Percentiles rank a stretch among this genome's conserved stretches.
phyloP scores from a whole-genome alignment of 345 rosid genomes.

The Acer negundo region DNA sequence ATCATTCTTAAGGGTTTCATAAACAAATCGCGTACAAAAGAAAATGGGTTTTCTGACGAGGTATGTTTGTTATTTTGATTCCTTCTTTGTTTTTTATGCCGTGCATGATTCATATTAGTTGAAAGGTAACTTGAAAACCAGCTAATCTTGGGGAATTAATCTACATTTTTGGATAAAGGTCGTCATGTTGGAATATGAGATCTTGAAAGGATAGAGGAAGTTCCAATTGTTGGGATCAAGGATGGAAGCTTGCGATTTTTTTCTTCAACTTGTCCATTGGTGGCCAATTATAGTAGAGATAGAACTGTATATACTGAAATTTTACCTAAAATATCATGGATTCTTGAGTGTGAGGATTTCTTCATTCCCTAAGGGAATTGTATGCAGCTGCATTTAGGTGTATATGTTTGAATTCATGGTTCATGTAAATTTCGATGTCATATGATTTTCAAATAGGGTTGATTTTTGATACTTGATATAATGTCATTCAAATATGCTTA shows the following conservation, averaged over 20 bases:
- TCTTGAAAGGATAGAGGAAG: background rate
- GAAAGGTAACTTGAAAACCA: background rate
- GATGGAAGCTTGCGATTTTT: background rate
- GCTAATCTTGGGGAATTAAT: background rate
- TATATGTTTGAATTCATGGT: background rate
- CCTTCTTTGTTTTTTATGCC: background rate
- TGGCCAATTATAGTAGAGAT: background rate
- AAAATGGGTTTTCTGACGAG: conserved; percentile 65
- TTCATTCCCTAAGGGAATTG: background rate
- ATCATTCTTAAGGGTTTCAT: conserved; percentile 58
- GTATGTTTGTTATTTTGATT: conserved; percentile 31
- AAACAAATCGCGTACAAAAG: conserved; percentile 43
- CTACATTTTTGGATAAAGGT: background rate
- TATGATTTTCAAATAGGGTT: background rate
- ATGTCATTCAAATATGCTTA: background rate
- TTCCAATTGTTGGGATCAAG: background rate
- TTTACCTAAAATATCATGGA: background rate
- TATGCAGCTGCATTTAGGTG: background rate
- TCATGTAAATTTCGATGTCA: background rate
- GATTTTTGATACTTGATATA: background rate
- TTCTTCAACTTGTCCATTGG: background rate
- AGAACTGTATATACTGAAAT: background rate
- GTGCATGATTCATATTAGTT: background rate
- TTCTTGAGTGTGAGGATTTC: background rate
- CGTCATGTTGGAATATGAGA: background rate